Evolutionary conservation across 768 basidiomycete species (phyloP).

Genomic region (Russula dissimulans): DNA sequence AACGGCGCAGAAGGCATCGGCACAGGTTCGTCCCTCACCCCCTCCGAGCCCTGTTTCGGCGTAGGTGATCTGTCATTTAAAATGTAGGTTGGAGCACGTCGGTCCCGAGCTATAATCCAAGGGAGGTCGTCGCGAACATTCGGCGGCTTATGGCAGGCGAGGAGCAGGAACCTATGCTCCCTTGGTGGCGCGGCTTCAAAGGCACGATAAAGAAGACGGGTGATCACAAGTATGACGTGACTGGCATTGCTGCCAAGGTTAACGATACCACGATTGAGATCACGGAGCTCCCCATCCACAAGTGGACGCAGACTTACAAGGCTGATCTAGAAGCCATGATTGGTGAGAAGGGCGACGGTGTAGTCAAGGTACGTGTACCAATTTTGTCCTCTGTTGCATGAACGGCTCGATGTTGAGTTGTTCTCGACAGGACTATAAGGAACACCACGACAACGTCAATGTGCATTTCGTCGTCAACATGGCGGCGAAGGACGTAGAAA

Average conservation of each 20-base stretch:
- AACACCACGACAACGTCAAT: constrained; percentile 88
- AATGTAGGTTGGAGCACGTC: constrained; percentile 84
- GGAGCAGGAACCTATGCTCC: constrained; percentile 76
- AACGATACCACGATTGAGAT: constrained; percentile 89
- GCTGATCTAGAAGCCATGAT: constrained; percentile 85
- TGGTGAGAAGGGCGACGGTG: constrained; percentile 71
- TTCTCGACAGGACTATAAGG: constrained; percentile 81
- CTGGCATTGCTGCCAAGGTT: constrained; percentile 64
- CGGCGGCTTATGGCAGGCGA: constrained; percentile 80
- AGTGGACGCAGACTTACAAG: constrained; percentile 92
- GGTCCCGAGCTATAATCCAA: constrained; percentile 87
- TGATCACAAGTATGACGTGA: constrained; percentile 81
- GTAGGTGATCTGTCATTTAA: neutral
- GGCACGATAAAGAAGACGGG: constrained; percentile 73
- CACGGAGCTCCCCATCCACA: constrained; percentile 89
- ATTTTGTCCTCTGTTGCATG: neutral
- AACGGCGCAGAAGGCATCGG: constrained; percentile 98
- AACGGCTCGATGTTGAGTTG: neutral
- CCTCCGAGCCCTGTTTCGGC: neutral
- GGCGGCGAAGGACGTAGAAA: constrained; percentile 69
- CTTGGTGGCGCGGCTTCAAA: constrained; percentile 97
- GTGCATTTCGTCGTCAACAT: constrained; percentile 85
- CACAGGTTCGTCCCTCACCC: constrained; percentile 47
- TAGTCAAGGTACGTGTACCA: constrained; percentile 54
- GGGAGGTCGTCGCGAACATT: constrained; percentile 82